A percentile compares a stretch with the other conserved stretches of the same genome.
Evolutionary conservation across 306 rosid species (phyloP).

Genomic region (Vigna unguiculata): DNA sequence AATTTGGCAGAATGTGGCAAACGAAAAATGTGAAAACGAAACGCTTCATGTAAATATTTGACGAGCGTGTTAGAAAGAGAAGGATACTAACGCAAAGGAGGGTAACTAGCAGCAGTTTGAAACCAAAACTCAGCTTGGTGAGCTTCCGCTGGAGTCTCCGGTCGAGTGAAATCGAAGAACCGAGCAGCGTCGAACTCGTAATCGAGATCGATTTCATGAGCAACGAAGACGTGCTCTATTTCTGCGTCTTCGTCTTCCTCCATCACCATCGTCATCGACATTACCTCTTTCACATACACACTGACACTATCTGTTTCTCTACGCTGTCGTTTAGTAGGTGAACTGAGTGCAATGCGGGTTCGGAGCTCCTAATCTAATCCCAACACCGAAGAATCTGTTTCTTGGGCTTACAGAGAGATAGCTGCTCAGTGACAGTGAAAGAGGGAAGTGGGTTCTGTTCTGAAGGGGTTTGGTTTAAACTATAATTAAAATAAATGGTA

Average conservation of each 20-base stretch:
- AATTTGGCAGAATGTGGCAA: background rate
- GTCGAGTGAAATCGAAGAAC: conserved; percentile 59
- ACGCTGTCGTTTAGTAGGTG: conserved; percentile 8
- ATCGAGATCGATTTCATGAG: conserved; percentile 61
- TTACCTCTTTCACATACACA: background rate
- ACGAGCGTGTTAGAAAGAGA: background rate
- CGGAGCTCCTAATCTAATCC: conserved; percentile 33
- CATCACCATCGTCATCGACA: conserved; percentile 30
- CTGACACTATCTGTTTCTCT: background rate
- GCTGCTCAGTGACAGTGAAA: background rate
- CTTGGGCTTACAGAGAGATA: background rate
- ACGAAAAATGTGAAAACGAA: background rate
- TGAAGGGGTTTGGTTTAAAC: conserved; percentile 12
- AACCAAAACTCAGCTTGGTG: conserved; percentile 51
- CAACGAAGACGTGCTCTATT: conserved; percentile 52
- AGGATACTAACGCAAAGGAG: conserved; percentile 52
- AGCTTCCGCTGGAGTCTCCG: conserved; percentile 46
- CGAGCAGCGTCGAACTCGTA: conserved; percentile 60
- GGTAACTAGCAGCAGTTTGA: conserved; percentile 47
- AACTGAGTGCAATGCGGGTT: conserved; percentile 27
- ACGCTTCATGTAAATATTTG: background rate
- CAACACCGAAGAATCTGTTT: background rate
- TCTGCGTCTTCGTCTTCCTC: conserved; percentile 51
- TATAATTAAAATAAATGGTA: background rate
- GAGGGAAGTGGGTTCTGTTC: background rate